Percentiles rank a stretch among this genome's conserved stretches.
These are phyloP conservation scores for Scedosporium boydii DNA, from an alignment of 2,329 filamentous ascomycete genomes.

Conservation along the genomic window DNA sequence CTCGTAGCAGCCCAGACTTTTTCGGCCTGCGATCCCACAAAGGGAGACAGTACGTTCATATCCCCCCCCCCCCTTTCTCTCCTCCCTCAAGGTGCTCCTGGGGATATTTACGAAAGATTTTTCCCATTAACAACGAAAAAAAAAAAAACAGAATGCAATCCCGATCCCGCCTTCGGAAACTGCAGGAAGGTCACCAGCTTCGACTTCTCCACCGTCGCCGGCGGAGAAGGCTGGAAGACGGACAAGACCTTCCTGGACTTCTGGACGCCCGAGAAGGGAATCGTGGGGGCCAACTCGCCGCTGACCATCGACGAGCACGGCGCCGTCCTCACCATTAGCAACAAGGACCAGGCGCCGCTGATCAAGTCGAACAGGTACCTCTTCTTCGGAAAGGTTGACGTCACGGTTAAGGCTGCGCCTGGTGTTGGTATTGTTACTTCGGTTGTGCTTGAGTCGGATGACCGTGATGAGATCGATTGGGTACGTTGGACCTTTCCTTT, in stretches of 20 bases:
- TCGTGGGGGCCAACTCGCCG: conserved; percentile 17
- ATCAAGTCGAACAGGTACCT: conserved; percentile 68
- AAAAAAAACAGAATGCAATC: conserved; percentile 35
- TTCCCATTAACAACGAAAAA: not conserved
- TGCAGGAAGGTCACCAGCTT: conserved; percentile 29
- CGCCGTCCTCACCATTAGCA: conserved; percentile 43
- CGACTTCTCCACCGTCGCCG: conserved; percentile 57
- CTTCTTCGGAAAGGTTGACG: conserved; percentile 71
- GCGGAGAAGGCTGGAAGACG: conserved; percentile 20
- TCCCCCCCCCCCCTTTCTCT: not conserved
- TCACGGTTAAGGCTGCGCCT: conserved; percentile 59
- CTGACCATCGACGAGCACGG: conserved; percentile 15
- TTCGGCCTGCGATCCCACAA: conserved; percentile 41
- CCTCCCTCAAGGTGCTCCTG: not conserved
- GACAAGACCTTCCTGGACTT: conserved; percentile 15
- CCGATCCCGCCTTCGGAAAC: conserved; percentile 52
- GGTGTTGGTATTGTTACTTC: conserved; percentile 71
- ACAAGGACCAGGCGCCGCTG: conserved; percentile 42
- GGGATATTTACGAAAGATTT: not conserved
- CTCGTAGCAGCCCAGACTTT: conserved; percentile 46
- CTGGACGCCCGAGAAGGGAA: conserved; percentile 23
- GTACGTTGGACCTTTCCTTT: not conserved
- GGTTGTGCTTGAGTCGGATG: conserved; percentile 65
- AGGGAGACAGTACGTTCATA: conserved; percentile 10
- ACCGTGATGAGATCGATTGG: conserved; percentile 61